Base-by-base conservation (phyloP, 2,329 filamentous ascomycete genomes). In the Aaosphaeria arxii region DNA sequence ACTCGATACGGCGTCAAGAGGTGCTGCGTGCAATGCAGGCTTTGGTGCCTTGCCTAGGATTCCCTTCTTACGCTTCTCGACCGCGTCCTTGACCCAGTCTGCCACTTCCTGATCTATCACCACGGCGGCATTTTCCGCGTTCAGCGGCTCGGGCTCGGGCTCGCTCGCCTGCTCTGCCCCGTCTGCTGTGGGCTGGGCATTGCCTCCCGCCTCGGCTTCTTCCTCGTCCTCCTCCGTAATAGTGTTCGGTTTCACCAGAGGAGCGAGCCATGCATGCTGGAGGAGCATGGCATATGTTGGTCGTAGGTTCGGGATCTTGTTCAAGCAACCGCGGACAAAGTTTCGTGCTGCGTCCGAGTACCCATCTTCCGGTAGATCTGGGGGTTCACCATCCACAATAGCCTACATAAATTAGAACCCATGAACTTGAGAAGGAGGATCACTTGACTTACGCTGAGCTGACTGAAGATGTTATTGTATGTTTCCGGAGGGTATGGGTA, bases 401-500 rank as follows among this genome's bases (percentile, higher is more conserved):
- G 94, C 94, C 94, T 99, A 57, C 28, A 40, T 11, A 33, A 30
- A 13, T 7, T 11, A 30, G 42, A 55, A 11, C 53, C 48, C 30
- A 28, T 30, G 4, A 35, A n/a, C 9, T 36, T 9, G 7, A 9
- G 33, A 9, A 36, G 33, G 30, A 28, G 48, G 47, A 56, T 28
- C 11, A 43, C 40, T 13, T 44, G 5, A 62, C 91, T 85, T 80
- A 97, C 94, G 62, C 88, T 95, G 32, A 99, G 78, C 68, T 99
- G 94, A 63, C 90, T 95, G 77, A 99, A 97, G 58, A 99, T 99
- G 64, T 96, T 97, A 68, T 92, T 94, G 57, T 95, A 97, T 1
- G 95, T 94, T 70, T 99, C 94, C 0, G 94, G 92, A 4, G 94
- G 92, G 63, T 99, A 99, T 1, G 94, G 94, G 70, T 99, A 99